phyloP scores from a whole-genome alignment of 192 early-diverging fungal genomes.

The Allomyces macrogynus region DNA sequence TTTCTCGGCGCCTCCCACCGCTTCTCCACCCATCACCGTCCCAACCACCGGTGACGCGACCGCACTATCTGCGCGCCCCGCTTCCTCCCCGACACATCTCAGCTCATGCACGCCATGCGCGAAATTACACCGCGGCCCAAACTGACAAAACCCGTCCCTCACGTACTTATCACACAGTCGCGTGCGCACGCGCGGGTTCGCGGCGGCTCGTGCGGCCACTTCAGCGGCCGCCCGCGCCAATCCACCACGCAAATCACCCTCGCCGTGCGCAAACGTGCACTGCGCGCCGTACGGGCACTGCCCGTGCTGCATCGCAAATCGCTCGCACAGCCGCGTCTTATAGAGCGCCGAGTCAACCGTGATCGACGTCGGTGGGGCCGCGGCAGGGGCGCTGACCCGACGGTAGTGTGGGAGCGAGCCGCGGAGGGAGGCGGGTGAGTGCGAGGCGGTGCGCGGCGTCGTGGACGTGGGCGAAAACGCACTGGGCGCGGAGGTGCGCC shows the following conservation, averaged over 20 bases:
- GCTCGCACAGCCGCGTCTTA: conserved; percentile 70
- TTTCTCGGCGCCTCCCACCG: no score
- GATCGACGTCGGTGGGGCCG: no score
- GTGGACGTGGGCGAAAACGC: no score
- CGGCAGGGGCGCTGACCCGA: no score
- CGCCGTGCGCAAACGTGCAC: conserved; percentile 63
- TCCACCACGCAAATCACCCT: conserved; percentile 38
- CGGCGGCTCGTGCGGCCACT: conserved; percentile 9
- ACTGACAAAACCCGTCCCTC: conserved; percentile 56
- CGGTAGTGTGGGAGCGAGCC: no score
- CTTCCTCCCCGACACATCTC: no score
- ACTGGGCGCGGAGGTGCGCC: no score
- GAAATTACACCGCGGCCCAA: conserved; percentile 71
- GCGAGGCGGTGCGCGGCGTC: no score
- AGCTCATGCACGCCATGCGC: conserved; percentile 30
- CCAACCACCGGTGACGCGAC: no score
- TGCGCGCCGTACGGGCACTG: conserved; percentile 44
- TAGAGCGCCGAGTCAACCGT: conserved; percentile 50
- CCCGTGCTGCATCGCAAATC: conserved; percentile 50
- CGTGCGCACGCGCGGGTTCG: conserved; percentile 63
- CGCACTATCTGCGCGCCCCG: no score
- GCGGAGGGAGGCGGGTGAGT: no score
- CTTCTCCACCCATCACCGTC: no score
- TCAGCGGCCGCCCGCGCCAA: conserved; percentile 10
- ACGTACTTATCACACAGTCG: conserved; percentile 60